Evolutionary conservation across 495 filamentous ascomycete genomes (phyloP).

Genomic region (Tuber aestivum): DNA sequence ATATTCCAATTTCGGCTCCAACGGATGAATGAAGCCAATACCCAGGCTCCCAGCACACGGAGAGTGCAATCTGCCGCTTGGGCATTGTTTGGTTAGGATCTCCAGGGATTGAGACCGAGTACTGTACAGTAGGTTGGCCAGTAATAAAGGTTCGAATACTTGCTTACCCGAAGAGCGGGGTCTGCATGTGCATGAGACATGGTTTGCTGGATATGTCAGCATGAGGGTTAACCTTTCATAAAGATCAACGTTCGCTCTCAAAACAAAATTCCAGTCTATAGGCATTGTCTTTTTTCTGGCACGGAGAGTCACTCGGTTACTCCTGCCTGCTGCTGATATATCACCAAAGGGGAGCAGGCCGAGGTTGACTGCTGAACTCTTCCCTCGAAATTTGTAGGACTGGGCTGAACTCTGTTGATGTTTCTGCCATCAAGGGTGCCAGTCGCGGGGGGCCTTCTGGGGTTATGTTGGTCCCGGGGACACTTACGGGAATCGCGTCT

Average conservation of each 20-base stretch:
- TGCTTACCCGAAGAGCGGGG: background rate
- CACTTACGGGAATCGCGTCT: background rate
- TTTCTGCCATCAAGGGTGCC: background rate
- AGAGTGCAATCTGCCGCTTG: background rate
- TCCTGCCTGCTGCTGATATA: background rate
- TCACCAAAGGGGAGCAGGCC: background rate
- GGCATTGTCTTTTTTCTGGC: background rate
- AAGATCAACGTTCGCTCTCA: background rate
- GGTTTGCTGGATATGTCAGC: background rate
- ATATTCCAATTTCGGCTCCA: background rate
- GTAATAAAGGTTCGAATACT: background rate
- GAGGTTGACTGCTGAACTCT: background rate
- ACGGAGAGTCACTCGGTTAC: background rate
- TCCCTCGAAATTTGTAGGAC: background rate
- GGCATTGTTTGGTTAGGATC: background rate
- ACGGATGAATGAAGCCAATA: background rate
- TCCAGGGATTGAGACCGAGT: background rate
- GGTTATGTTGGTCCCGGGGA: background rate
- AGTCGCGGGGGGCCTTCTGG: background rate
- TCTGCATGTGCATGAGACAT: background rate
- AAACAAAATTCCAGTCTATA: background rate
- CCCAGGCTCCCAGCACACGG: background rate
- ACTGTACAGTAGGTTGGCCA: background rate
- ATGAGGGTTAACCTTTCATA: background rate
- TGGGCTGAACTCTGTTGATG: background rate